Base-by-base conservation (phyloP, 1,284 basidiomycete species). In the Apiotrichum mycotoxinovorans region DNA sequence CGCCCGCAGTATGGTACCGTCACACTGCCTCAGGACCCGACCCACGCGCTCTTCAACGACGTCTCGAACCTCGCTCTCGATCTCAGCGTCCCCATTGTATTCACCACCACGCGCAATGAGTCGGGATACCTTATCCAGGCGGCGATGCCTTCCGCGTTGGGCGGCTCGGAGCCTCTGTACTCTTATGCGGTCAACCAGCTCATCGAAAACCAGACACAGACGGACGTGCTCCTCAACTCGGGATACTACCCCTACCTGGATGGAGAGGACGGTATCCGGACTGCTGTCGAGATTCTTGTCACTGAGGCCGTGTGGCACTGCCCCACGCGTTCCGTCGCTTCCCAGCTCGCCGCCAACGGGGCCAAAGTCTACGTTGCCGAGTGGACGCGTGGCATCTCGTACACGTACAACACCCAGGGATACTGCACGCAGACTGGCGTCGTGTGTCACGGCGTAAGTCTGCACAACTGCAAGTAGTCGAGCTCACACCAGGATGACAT, bases 61-160 rank as follows among this genome's bases (percentile, higher is more conserved):
- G 79, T 80, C n/a, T 79, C 84, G 11, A 78, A 86, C 22, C 84
- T 87, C 66, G 80, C 82, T 3, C 82, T 82, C 2, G 74, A 79
- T 8, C 68, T 82, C 72, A 26, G 83, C 83, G 18, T 67, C 70
- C 82, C 86, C 2, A 63, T 91, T 44, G 74, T 91, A 35, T 70
- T 91, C 40, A 84, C 87, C 1, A 86, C 82, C 17, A 85, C 87
- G 20, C 70, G 75, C 35, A 79, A 89, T 67, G 89, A 92, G 68
- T 86, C 85, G 2, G 87, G 80, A 0, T 74, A 77, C 17, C 79
- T 84, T 15, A 84, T 89, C 63, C 87, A 85, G n/a, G 23, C 15
- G 18, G 27, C 67, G 17, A 57, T 69, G 47, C 57, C 63, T 3
- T 1, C n/a, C 20, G 20, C 40, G 10, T 3, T 22, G 35, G 80